phyloP scores from a whole-genome alignment of 2,329 filamentous ascomycete genomes.

The Colletotrichum tropicicola region DNA sequence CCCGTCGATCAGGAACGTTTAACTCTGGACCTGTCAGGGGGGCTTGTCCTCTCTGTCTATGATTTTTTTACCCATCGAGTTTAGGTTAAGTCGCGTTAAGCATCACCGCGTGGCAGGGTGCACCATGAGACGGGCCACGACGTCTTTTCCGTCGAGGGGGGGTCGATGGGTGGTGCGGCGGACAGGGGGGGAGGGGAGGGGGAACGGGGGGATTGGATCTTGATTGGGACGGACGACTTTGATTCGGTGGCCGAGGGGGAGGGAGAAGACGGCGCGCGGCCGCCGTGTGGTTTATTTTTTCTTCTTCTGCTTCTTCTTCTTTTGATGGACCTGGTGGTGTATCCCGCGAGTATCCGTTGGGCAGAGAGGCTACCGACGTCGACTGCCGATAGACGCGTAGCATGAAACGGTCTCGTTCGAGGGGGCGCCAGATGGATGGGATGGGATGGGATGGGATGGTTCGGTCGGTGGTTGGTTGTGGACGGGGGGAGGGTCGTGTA shows the following conservation, averaged over 20 bases:
- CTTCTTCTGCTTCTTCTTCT: neutral
- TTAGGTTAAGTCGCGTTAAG: conserved; percentile 22
- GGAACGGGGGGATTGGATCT: too few relatives aligned
- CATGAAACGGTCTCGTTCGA: conserved; percentile 21
- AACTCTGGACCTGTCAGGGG: neutral
- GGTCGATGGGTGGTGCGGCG: neutral
- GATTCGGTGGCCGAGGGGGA: too few relatives aligned
- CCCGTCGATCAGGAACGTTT: neutral
- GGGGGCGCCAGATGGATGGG: too few relatives aligned
- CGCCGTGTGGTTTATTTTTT: neutral
- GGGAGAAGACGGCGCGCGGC: neutral
- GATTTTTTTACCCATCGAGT: neutral
- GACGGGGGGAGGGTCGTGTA: neutral
- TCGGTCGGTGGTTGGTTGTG: neutral
- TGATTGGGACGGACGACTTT: too few relatives aligned
- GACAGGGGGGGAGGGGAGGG: neutral
- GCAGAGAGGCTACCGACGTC: conserved; percentile 8
- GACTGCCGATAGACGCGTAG: conserved; percentile 23
- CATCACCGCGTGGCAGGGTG: conserved; percentile 10
- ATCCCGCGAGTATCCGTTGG: neutral
- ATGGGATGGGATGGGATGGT: neutral
- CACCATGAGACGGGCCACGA: conserved; percentile 1
- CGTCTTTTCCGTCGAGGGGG: too few relatives aligned
- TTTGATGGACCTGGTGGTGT: neutral
- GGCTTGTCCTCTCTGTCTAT: neutral